Conservation (phyloP, 495 filamentous ascomycete genomes). For the Annulohypoxylon stygium region DNA sequence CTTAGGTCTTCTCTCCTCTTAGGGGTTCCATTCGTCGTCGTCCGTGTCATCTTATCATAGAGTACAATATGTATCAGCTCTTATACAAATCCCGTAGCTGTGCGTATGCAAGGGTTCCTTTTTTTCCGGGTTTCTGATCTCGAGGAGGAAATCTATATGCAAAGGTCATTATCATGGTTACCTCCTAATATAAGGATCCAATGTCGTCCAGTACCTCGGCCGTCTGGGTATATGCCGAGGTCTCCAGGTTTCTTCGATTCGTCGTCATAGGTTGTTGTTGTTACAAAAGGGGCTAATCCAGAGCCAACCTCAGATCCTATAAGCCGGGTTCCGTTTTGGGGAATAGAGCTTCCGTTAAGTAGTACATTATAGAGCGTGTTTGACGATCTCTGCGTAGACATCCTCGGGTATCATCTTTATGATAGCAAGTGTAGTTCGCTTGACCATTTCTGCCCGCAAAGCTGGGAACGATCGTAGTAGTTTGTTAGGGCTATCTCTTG, state of each 20-base stretch:
- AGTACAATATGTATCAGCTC: not conserved
- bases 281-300: slow-evolving; percentile 25
- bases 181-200: slow-evolving; percentile 15
- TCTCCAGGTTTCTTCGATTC: slow-evolving; percentile 7
- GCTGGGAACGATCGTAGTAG: slow-evolving; percentile 90
- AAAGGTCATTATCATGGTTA: slow-evolving; percentile 16
- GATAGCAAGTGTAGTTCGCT: slow-evolving; percentile 80
- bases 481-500: slow-evolving; percentile 80
- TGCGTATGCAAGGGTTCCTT: not conserved
- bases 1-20: not conserved
- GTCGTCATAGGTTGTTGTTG: slow-evolving; percentile 23
- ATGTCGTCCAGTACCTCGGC: slow-evolving; percentile 13
- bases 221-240: slow-evolving; percentile 3
- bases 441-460: slow-evolving; percentile 83
- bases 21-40: slow-evolving; percentile 8
- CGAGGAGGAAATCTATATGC: slow-evolving; percentile 32
- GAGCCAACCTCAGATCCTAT: slow-evolving; percentile 11
- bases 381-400: slow-evolving; percentile 88
- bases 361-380: slow-evolving; percentile 77
- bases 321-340: not conserved
- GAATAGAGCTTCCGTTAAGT: not conserved
- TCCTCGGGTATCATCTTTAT: slow-evolving; percentile 88
- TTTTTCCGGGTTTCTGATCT: slow-evolving; percentile 2
- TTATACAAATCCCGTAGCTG: not conserved
- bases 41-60: slow-evolving; percentile 25